These are phyloP conservation scores for Cutaneotrichosporon daszewskae DNA, from an alignment of 1,284 basidiomycete species.

Conservation along the genomic window DNA sequence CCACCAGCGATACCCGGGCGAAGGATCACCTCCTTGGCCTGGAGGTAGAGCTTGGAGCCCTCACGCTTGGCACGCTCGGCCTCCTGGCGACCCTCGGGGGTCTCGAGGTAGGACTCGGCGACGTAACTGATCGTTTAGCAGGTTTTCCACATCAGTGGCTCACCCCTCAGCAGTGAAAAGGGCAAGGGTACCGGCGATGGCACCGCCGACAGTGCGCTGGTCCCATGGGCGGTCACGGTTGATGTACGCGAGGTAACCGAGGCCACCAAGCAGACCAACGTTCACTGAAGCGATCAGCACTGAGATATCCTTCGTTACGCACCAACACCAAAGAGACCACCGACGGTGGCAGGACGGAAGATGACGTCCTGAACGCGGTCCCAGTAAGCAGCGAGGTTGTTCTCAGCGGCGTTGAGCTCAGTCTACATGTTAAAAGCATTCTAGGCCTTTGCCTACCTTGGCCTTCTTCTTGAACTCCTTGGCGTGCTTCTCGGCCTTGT, in stretches of 20 bases:
- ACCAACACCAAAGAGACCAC: constrained; percentile 67
- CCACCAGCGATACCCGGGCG: constrained; percentile 66
- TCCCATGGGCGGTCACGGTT: constrained; percentile 61
- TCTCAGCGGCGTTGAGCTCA: constrained; percentile 53
- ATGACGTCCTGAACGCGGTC: constrained; percentile 58
- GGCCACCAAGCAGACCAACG: constrained; percentile 60
- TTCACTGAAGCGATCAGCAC: constrained; percentile 54
- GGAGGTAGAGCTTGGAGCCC: constrained; percentile 58
- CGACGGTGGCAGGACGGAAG: constrained; percentile 63
- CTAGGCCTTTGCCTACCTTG: constrained; percentile 48
- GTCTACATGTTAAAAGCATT: constrained; percentile 23
- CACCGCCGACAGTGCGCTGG: constrained; percentile 54
- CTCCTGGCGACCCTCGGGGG: constrained; percentile 57
- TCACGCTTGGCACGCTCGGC: constrained; percentile 58
- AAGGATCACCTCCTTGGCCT: constrained; percentile 58
- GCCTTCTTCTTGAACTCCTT: constrained; percentile 50
- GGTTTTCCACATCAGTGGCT: constrained; percentile 4
- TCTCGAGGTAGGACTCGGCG: constrained; percentile 60
- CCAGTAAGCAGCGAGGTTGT: constrained; percentile 56
- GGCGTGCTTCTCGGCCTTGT: constrained; percentile 20
- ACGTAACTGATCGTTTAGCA: constrained; percentile 49
- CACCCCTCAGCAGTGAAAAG: constrained; percentile 58
- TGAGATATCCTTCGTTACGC: constrained; percentile 25
- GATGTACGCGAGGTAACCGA: constrained; percentile 63
- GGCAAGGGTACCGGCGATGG: constrained; percentile 55